Evolutionary conservation across 2,329 filamentous ascomycete species (phyloP).

Genomic region (Cadophora gregata): DNA sequence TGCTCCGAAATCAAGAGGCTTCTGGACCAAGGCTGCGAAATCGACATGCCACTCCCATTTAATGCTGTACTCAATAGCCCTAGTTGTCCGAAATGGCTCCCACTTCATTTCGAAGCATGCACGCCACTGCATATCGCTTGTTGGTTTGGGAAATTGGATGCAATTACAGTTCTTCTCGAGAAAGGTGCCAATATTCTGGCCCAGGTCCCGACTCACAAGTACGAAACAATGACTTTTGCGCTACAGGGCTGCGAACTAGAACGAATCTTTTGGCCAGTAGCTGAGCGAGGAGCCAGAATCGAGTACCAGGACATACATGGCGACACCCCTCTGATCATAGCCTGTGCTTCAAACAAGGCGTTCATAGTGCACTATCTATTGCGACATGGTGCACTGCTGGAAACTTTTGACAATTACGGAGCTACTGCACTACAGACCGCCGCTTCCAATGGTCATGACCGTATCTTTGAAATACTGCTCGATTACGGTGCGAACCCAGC

Average conservation of each 20-base stretch:
- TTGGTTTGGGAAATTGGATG: neutral
- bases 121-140: neutral
- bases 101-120: neutral
- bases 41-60: neutral
- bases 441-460: neutral
- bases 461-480: neutral
- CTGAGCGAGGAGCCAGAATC: neutral
- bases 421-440: neutral
- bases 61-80: neutral
- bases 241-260: neutral
- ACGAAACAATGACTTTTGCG: neutral
- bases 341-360: neutral
- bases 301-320: neutral
- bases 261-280: neutral
- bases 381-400: neutral
- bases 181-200: neutral
- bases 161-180: neutral
- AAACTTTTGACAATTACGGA: neutral
- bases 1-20: neutral
- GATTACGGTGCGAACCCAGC: neutral
- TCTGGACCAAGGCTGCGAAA: neutral
- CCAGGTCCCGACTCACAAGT: neutral
- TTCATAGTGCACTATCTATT: neutral
- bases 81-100: neutral
- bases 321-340: neutral